These are phyloP conservation scores for Ceratobasidium sp. DNA, from an alignment of 1,284 basidiomycete genomes.

Conservation along the genomic window DNA sequence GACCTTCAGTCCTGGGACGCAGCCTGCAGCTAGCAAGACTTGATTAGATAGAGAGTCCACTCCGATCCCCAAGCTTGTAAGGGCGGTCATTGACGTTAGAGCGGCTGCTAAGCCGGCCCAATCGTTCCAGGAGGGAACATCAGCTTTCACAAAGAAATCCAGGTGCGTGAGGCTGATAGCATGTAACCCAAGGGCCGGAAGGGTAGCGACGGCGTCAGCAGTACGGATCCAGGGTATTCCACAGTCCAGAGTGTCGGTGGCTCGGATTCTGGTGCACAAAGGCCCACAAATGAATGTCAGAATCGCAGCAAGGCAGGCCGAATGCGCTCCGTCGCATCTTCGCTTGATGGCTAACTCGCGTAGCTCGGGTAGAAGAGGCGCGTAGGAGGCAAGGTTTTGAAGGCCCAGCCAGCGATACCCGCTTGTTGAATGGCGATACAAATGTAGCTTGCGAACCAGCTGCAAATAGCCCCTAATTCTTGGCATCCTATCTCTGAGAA, in stretches of 20 bases:
- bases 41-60: not conserved
- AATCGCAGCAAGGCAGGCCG: no score
- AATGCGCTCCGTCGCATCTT: no score
- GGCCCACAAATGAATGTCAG: no score
- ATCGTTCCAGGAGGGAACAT: not conserved
- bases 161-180: not conserved
- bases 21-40: not conserved
- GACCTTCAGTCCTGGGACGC: not conserved
- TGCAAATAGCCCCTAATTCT: no score
- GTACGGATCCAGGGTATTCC: not conserved
- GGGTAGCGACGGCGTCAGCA: not conserved
- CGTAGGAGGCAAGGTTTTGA: no score
- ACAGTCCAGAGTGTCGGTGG: no score
- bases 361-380: no score
- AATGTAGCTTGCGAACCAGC: not conserved
- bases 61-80: not conserved
- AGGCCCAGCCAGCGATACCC: no score
- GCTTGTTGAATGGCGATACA: no score
- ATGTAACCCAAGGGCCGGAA: not conserved
- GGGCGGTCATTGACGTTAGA: not conserved
- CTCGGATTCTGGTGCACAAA: no score
- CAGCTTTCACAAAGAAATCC: not conserved
- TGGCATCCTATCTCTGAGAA: no score
- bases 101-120: not conserved
- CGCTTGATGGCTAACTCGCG: no score